Conservation (phyloP, 2,329 filamentous ascomycete genomes). For the Claviceps pazoutovae region DNA sequence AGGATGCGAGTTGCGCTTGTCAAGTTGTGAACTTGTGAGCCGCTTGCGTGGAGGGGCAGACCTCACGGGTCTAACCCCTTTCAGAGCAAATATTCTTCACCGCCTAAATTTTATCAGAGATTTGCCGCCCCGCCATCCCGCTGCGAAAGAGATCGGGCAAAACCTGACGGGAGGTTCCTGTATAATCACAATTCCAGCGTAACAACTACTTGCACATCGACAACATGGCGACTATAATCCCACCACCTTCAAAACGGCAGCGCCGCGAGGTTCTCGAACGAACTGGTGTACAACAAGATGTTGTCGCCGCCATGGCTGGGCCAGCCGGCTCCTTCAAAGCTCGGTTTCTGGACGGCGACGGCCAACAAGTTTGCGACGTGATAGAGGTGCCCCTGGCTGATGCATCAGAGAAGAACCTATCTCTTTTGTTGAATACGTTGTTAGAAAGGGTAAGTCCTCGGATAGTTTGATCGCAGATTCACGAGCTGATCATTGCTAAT, state of each 20-base stretch:
- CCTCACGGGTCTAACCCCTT: background rate
- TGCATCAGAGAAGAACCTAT: conserved; percentile 78
- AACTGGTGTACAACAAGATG: conserved; percentile 61
- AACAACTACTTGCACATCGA: background rate
- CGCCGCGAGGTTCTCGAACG: conserved; percentile 60
- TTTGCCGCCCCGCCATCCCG: conserved; percentile 8
- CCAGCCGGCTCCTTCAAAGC: conserved; percentile 67
- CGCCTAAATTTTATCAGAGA: conserved; percentile 15
- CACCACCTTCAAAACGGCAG: conserved; percentile 82
- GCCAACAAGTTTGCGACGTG: conserved; percentile 57
- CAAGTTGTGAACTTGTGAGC: no score
- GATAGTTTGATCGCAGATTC: background rate
- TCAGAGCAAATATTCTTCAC: conserved; percentile 8
- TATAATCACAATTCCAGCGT: background rate
- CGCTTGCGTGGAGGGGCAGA: background rate
- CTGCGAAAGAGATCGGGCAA: background rate
- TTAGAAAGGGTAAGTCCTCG: conserved; percentile 48
- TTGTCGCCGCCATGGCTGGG: conserved; percentile 51
- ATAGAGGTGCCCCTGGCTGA: conserved; percentile 67
- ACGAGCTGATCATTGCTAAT: background rate
- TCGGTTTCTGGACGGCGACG: conserved; percentile 73
- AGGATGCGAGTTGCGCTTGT: no score
- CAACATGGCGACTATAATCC: conserved; percentile 63
- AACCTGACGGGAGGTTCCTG: background rate
- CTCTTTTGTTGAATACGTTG: conserved; percentile 72